Evolutionary conservation across 2,329 filamentous ascomycete genomes (phyloP).

Genomic region (Aspergillus oerlinghausenensis): DNA sequence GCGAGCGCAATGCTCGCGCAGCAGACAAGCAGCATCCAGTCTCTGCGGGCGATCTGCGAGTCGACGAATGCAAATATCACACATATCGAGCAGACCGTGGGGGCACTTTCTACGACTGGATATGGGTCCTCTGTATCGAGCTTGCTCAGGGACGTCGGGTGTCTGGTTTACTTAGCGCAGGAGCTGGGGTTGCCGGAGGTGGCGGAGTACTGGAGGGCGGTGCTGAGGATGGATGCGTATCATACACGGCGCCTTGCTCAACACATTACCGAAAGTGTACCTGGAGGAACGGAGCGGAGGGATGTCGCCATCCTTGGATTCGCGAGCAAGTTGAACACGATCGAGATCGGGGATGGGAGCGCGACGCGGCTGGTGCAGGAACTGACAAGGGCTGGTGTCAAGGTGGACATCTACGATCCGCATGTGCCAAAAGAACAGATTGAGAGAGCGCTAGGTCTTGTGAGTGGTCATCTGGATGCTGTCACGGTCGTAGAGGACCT

Average conservation of each 20-base stretch:
- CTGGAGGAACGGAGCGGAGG: background rate
- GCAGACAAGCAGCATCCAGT: conserved; percentile 11
- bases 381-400: conserved; percentile 4
- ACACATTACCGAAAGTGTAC: background rate
- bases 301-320: conserved; percentile 8
- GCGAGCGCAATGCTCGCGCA: conserved; percentile 13
- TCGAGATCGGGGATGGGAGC: background rate
- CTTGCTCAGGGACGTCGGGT: conserved; percentile 11
- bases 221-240: conserved; percentile 13
- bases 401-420: conserved; percentile 5
- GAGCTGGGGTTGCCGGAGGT: conserved; percentile 15
- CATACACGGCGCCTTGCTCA: conserved; percentile 1
- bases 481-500: conserved; percentile 5
- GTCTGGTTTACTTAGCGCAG: conserved; percentile 14
- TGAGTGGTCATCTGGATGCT: conserved; percentile 1
- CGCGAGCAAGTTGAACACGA: background rate
- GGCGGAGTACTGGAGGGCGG: conserved; percentile 14
- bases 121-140: conserved; percentile 1
- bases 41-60: conserved; percentile 11
- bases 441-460: background rate
- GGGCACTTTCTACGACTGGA: conserved; percentile 2
- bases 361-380: conserved; percentile 4
- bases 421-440: conserved; percentile 1
- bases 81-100: conserved; percentile 9
- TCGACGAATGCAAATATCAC: conserved; percentile 11